Base-by-base conservation (phyloP, 768 basidiomycete genomes). In the Nidularia sp. region DNA sequence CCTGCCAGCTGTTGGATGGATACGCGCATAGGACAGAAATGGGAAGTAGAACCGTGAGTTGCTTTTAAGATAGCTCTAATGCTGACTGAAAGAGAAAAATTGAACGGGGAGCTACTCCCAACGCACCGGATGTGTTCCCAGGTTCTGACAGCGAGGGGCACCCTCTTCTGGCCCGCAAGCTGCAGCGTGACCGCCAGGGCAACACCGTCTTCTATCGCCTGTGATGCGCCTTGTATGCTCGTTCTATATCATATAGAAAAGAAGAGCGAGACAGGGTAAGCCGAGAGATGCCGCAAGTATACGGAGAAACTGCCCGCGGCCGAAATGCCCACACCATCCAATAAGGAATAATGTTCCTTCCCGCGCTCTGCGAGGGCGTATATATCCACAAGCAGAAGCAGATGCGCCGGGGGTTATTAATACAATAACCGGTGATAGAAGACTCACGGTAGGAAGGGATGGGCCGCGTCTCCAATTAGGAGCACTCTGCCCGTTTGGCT, bases 51-150 rank as follows among this genome's bases (percentile, higher is more conserved):
- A 29, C 25, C 25, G 25, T 29, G 25, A 29, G 25, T 29, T 4
- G 25, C 25, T 15, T 41, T 41, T 12, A 41, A 41, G 39, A 5
- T 5, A 41, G 25, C 25, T 29, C 25, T 15, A 41, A 41, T 10
- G 39, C 39, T 15, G 39, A 10, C 10, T n/a, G 25, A 45, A 9
- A 25, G 44, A 29, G 44, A 45, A 29, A 29, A 45, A 3, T n/a
- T 2, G 12, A 8, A 45, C 12, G 44, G 13, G 9, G 6, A 45
- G 29, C 6, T 25, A 18, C 4, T 18, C 29, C 8, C 34, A 5
- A 51, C 53, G 34, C 36, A 47, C 53, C 44, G 44, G 31, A 51
- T 36, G 41, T 54, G 45, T 53, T 56, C 52, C 51, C 55, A 56
- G 36, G 39, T 45, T 36, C 45, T 53, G 31, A 56, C 48, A 52